These are phyloP conservation scores for Nitzschia putrida DNA, from an alignment of 108 stramenopile species.

Conservation along the genomic window DNA sequence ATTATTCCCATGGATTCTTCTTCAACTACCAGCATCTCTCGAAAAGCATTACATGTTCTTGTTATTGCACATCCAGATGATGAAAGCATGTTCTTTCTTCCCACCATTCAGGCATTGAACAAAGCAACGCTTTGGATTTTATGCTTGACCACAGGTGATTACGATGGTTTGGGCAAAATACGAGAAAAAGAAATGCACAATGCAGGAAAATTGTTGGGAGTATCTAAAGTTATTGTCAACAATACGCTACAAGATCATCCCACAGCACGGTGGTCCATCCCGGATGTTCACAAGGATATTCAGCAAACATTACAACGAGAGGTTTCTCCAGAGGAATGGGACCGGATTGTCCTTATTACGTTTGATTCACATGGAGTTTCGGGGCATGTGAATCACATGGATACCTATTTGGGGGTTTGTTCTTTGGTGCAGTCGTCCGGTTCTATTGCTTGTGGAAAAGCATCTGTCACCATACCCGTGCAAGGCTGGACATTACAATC, in stretches of 20 bases:
- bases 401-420: constrained; percentile 61
- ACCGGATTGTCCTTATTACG: constrained; percentile 49
- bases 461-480: constrained; percentile 2
- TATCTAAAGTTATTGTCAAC: constrained; percentile 20
- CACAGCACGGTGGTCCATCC: constrained; percentile 26
- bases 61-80: constrained; percentile 64
- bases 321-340: constrained; percentile 5
- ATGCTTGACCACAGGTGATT: constrained; percentile 80
- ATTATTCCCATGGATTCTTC: background rate
- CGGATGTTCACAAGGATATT: constrained; percentile 20
- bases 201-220: constrained; percentile 53
- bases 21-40: too few species aligned
- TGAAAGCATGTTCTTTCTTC: constrained; percentile 84
- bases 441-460: too few species aligned
- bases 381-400: constrained; percentile 81
- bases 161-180: constrained; percentile 65
- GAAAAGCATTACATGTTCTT: constrained; percentile 29
- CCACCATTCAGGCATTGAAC: constrained; percentile 49
- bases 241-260: constrained; percentile 38
- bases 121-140: constrained; percentile 51
- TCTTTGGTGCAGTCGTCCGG: background rate
- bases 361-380: constrained; percentile 79
- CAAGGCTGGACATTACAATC: constrained; percentile 49
- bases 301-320: constrained; percentile 2
- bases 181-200: constrained; percentile 59